These are phyloP conservation scores for Sordaria brevicollis DNA, from an alignment of 495 filamentous ascomycete genomes.

Conservation along the genomic window DNA sequence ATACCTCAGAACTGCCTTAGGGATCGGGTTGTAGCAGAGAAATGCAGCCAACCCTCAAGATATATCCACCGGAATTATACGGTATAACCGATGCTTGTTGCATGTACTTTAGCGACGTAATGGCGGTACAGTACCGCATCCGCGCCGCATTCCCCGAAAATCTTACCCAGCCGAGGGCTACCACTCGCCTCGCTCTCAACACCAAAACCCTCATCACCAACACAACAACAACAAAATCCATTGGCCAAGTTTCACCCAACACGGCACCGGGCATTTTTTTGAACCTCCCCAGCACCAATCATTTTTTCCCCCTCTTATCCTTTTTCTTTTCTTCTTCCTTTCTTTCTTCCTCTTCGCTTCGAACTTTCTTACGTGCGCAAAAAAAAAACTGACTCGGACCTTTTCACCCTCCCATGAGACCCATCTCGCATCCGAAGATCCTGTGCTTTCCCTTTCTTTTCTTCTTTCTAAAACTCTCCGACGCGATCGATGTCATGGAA, in stretches of 20 bases:
- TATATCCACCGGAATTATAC: no score
- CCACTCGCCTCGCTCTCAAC: not conserved
- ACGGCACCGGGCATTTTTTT: not conserved
- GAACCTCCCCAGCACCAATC: not conserved
- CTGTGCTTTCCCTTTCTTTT: not conserved
- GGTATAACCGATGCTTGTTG: no score
- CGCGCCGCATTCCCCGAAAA: no score
- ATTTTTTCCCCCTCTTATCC: not conserved
- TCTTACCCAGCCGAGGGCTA: no score
- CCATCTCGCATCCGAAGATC: not conserved
- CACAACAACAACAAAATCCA: not conserved
- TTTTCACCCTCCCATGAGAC: not conserved
- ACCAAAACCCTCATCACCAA: not conserved
- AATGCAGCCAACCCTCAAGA: no score
- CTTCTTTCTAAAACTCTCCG: not conserved
- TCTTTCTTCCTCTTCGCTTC: not conserved
- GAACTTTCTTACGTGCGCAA: not conserved
- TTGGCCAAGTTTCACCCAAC: not conserved
- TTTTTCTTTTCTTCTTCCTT: not conserved
- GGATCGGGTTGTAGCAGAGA: no score
- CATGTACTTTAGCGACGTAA: not conserved
- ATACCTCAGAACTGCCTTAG: no score
- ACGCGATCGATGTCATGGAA: not conserved
- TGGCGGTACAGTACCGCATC: no score
- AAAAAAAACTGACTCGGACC: not conserved